Percentiles rank a stretch among this genome's conserved stretches.
phyloP scores from a whole-genome alignment of 179 eudicot genomes.

The Silene coronaria region DNA sequence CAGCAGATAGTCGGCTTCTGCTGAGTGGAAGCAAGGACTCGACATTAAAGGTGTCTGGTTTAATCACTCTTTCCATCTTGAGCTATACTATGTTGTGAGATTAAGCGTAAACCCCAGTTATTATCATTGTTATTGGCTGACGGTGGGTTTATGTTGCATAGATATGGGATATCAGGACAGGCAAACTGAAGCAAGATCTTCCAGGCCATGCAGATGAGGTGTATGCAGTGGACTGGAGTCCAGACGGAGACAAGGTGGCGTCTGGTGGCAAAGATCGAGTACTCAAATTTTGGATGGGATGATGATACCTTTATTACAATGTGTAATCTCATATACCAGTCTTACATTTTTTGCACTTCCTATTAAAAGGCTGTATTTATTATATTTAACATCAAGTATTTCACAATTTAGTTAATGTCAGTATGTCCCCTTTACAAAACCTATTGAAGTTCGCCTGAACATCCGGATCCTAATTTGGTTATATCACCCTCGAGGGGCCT shows the following conservation, averaged over 20 bases:
- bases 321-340: not conserved
- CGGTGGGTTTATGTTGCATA: conserved; percentile 7
- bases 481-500: conserved; percentile 31
- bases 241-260: conserved; percentile 87
- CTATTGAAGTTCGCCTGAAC: conserved; percentile 11
- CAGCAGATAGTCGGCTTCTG: conserved; percentile 91
- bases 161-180: conserved; percentile 79
- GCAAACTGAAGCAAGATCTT: conserved; percentile 76
- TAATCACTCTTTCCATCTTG: not conserved
- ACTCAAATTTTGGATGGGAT: conserved; percentile 89
- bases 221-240: conserved; percentile 94
- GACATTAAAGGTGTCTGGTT: conserved; percentile 58
- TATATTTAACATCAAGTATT: too few species aligned
- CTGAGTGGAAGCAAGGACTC: conserved; percentile 97
- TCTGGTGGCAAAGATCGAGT: conserved; percentile 89
- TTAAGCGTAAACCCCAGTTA: not conserved
- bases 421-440: too few species aligned
- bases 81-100: not conserved
- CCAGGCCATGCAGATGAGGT: conserved; percentile 97
- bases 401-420: too few species aligned
- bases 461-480: conserved; percentile 15
- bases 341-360: not conserved
- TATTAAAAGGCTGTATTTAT: not conserved
- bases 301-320: not conserved
- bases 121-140: not conserved